These are phyloP conservation scores for Amanita muscaria DNA, from an alignment of 768 basidiomycete genomes.

Conservation along the genomic window DNA sequence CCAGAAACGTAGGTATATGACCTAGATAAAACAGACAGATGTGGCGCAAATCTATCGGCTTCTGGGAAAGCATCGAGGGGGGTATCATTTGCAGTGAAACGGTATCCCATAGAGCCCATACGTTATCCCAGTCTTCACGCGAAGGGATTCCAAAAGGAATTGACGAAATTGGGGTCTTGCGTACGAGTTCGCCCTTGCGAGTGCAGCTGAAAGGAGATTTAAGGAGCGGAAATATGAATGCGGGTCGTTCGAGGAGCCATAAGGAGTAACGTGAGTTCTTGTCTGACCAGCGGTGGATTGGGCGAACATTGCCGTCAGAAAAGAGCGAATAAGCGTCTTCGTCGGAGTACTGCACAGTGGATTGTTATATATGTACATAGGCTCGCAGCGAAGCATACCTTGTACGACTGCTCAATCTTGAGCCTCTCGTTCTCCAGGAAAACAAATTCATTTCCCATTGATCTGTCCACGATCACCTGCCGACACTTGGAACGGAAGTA, in stretches of 20 bases:
- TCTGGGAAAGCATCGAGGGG: constrained; percentile 73
- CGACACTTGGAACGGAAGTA: constrained; percentile 61
- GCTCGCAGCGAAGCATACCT: constrained; percentile 37
- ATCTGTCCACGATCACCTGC: constrained; percentile 50
- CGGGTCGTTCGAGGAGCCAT: constrained; percentile 86
- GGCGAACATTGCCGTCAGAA: constrained; percentile 63
- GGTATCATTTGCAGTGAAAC: constrained; percentile 84
- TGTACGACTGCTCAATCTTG: constrained; percentile 81
- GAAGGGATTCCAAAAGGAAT: constrained; percentile 63
- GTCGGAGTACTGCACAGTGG: constrained; percentile 60
- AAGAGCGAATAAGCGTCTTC: constrained; percentile 65
- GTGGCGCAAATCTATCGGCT: constrained; percentile 90
- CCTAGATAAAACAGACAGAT: constrained; percentile 97
- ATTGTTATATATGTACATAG: neutral
- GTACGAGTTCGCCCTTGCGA: constrained; percentile 15
- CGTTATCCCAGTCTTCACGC: constrained; percentile 65
- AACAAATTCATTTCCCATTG: constrained; percentile 30
- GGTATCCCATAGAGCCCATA: constrained; percentile 89
- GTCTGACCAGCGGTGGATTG: constrained; percentile 83
- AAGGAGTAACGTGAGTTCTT: constrained; percentile 63
- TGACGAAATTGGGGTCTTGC: constrained; percentile 12
- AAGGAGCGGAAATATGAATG: constrained; percentile 66
- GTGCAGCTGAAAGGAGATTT: constrained; percentile 25
- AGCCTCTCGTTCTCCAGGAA: constrained; percentile 71
- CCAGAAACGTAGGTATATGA: constrained; percentile 88